Base-by-base conservation (phyloP, 164 flowering plant genomes). In the Chimonanthus salicifolius region DNA sequence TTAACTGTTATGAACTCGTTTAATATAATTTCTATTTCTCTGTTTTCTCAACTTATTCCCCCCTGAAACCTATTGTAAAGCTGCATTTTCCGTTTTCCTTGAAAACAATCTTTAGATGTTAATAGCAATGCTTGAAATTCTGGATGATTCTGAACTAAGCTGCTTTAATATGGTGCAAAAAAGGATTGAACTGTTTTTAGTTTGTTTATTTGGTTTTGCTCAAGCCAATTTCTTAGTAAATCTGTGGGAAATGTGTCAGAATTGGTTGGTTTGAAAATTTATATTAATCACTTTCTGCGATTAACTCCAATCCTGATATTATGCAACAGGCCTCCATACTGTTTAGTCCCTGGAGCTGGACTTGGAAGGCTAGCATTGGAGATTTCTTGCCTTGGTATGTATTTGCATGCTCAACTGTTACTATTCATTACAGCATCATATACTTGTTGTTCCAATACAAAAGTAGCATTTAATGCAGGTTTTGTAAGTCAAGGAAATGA, bases 321-420 rank as follows among this genome's bases (percentile, higher is more conserved):
- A 69, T 33, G 67, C 4, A 66, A 60, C 78, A 94, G 96, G 71
- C 94, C 94, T 79, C 97, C 96, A 78, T 69, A 90, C 75, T 95
- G 99, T 83, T 88, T 95, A 79, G 96, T 95, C 79, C 99, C 98
- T 80, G 99, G 99, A 73, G 99, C 98, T 84, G 98, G 99, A 74
- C 99, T 95, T 81, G 99, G 99, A 58, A 87, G 99, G 78, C 82
- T 95, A 79, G 96, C 99, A 68, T 82, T 91, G 79, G 99, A 94
- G 79, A 94, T 94, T 74, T 95, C 98, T 76, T 81, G 92, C 74
- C 84, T 86, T 33, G 99, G 99, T 93, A 82, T 81, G 85, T 73
- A 62, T 66, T 43, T 5, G 6, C 48, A 11, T 16, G 15, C 5
- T 3, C 15, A 66, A 64, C 47, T 63, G 43, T 47, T 73, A 50